Evolutionary conservation across 73 alveolate species (phyloP).

Genomic region (Paramecium sonneborni): DNA sequence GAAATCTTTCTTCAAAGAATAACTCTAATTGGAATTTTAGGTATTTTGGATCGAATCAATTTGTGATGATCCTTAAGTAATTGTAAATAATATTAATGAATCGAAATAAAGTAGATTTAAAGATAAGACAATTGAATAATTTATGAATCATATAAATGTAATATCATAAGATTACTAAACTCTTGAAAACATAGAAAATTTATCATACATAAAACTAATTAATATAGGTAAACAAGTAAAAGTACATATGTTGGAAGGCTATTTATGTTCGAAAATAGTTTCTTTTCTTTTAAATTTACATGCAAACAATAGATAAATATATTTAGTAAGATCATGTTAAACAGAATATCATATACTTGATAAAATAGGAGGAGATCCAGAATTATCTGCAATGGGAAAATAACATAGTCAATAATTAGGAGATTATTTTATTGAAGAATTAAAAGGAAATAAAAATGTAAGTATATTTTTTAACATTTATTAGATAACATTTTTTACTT

Average conservation of each 20-base stretch:
- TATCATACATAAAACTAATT: constrained; percentile 60
- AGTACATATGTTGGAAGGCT: constrained; percentile 56
- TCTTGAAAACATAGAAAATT: constrained; percentile 17
- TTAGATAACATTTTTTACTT: constrained; percentile 37
- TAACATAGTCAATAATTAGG: constrained; percentile 8
- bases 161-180: constrained; percentile 55
- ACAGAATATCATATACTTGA: constrained; percentile 46
- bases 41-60: constrained; percentile 68
- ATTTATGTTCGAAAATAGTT: constrained; percentile 45
- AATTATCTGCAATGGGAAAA: constrained; percentile 57
- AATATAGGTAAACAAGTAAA: constrained; percentile 53
- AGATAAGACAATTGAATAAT: constrained; percentile 61
- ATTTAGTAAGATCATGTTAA: constrained; percentile 63
- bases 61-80: constrained; percentile 61
- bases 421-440: constrained; percentile 51
- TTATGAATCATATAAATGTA: constrained; percentile 35
- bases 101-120: constrained; percentile 57
- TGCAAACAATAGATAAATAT: constrained; percentile 59
- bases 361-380: constrained; percentile 74
- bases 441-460: constrained; percentile 34
- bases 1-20: not conserved
- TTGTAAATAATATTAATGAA: constrained; percentile 53
- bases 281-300: constrained; percentile 61
- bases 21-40: not conserved
- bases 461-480: not conserved